A percentile compares a stretch with the other conserved stretches of the same genome.
These are phyloP conservation scores for Ascochyta rabiei DNA, from an alignment of 2,329 filamentous ascomycete species.

Conservation along the genomic window DNA sequence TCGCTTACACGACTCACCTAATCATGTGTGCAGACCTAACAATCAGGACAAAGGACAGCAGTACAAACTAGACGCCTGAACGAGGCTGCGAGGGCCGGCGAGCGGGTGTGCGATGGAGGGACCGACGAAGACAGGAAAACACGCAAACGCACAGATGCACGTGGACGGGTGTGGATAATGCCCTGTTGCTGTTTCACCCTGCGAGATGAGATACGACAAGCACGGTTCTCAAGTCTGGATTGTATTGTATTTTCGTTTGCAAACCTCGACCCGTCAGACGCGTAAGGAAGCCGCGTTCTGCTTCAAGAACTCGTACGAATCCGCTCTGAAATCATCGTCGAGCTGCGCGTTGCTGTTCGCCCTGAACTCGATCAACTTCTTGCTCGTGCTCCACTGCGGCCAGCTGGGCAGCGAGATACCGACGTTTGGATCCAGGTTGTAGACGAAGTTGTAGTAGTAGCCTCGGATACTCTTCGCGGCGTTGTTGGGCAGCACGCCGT, in stretches of 20 bases:
- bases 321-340: slow-evolving; percentile 57
- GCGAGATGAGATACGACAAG: no score
- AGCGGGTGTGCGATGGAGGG: no score
- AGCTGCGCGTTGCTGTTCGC: slow-evolving; percentile 48
- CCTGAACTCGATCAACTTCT: slow-evolving; percentile 60
- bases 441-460: slow-evolving; percentile 76
- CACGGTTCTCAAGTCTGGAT: no score
- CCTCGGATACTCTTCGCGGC: slow-evolving; percentile 65
- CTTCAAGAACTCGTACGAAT: slow-evolving; percentile 52
- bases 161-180: no score
- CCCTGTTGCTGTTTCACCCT: no score
- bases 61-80: neutral
- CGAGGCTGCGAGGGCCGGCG: no score
- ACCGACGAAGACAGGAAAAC: no score
- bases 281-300: slow-evolving; percentile 24
- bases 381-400: slow-evolving; percentile 60
- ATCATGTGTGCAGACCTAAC: no score
- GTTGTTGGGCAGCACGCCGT: slow-evolving; percentile 67
- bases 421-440: slow-evolving; percentile 72
- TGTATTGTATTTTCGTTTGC: neutral
- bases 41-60: no score
- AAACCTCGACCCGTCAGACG: neutral
- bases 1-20: no score
- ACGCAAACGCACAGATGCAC: no score
- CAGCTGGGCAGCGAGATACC: slow-evolving; percentile 54